Evolutionary conservation across 1,284 basidiomycete genomes (phyloP), one percentile per base, ranked within the genome.

Genomic region (Chondrostereum purpureum): DNA sequence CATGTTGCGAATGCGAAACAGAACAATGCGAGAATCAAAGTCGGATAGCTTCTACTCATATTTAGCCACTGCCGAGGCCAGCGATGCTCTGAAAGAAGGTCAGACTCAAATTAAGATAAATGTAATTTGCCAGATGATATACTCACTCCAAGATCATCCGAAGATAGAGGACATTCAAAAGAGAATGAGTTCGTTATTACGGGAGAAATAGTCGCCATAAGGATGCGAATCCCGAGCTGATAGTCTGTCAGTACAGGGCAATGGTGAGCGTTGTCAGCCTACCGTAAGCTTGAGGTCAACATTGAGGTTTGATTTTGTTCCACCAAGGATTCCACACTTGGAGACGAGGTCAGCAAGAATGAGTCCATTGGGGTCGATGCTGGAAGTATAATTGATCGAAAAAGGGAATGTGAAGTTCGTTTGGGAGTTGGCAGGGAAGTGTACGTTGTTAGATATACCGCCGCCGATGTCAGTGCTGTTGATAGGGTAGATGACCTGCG

Each of bases 371-470:
- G 86, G 80, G 53, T 92, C 81, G 42, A 71, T 58, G 0, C 73
- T 59, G 18, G 72, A 67, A 27, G 78, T 76, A 66, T 94, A 95
- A 41, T 75, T 70, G 45, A 96, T 70, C 2, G 73, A 60, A 62
- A 94, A 86, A 1, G 92, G 91, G 68, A 96, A 90, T 0, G 78
- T 78, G 65, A 93, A 80, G 45, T 82, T 86, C 2, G 83, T 90
- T 53, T 76, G 72, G 3, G 73, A 66, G 58, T 85, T 71, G 8
- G 83, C 72, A 12, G 14, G 14, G 19, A 39, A 39, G 37, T 39
- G 12, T 49, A 91, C 65, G 55, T 83, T 69, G 23, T 71, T 68
- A 41, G 79, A 55, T 14, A 67, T 65, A 21, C 92, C 88, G 36
- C 75, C 73, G n/a, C 91, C 91, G 44, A 89, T 63, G 37, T 71